Conservation (phyloP, 176 grass and related monocot species). For the Coix lacrymajobi region DNA sequence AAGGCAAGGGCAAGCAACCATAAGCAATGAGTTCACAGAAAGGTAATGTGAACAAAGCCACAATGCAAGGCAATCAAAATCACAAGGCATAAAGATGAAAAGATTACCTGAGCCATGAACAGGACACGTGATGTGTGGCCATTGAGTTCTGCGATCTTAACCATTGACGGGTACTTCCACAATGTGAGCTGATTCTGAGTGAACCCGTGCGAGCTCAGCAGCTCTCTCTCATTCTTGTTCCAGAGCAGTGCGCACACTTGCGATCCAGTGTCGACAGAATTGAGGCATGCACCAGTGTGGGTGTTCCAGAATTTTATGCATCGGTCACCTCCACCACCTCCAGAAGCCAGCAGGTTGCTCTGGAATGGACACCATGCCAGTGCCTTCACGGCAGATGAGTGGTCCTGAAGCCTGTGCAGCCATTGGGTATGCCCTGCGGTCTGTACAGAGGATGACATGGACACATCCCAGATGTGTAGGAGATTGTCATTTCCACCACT, state of each 20-base stretch:
- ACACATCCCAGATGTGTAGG: constrained; percentile 56
- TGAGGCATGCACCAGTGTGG: constrained; percentile 52
- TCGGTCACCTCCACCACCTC: constrained; percentile 35
- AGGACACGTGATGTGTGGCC: constrained; percentile 59
- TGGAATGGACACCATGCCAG: constrained; percentile 68
- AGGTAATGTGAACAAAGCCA: neutral
- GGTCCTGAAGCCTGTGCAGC: constrained; percentile 42
- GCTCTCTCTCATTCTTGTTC: constrained; percentile 51
- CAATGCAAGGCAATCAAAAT: neutral
- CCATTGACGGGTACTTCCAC: constrained; percentile 58
- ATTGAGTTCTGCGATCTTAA: constrained; percentile 48
- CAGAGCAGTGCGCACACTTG: constrained; percentile 47
- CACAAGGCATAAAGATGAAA: neutral
- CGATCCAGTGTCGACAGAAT: constrained; percentile 47
- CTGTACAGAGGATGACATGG: constrained; percentile 41
- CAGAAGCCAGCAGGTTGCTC: constrained; percentile 55
- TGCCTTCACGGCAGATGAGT: constrained; percentile 50
- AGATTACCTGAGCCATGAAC: constrained; percentile 58
- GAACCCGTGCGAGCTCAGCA: constrained; percentile 58
- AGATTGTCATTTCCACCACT: constrained; percentile 68
- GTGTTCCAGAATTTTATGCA: constrained; percentile 76
- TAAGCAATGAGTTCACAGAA: constrained; percentile 1
- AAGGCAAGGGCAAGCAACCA: neutral
- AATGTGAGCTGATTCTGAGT: constrained; percentile 46
- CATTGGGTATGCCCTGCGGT: constrained; percentile 40